Base-by-base conservation (phyloP, 1,284 basidiomycete genomes). In the Tranzscheliella williamsii region DNA sequence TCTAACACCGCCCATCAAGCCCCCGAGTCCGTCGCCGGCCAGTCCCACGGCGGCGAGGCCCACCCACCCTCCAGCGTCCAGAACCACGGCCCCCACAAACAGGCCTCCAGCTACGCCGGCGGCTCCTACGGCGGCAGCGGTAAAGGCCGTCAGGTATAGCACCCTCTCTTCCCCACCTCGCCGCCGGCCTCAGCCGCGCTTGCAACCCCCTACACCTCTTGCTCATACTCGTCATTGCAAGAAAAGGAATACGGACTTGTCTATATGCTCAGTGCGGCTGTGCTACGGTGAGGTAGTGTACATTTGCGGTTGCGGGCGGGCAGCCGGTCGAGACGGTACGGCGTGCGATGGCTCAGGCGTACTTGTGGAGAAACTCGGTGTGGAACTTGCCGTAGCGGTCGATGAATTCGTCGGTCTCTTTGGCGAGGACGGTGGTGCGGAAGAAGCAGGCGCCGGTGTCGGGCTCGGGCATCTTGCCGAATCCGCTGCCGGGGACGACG, bases 371-470 rank as follows among this genome's bases (percentile, higher is more conserved):
- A 21, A 73, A 72, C 21, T 67, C 51, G 6, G 32, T 43, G 44
- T 76, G 74, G 57, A 76, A 76, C 40, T 62, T 61, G 23, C 56
- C 67, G 46, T 62, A 75, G 12, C 74, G 50, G 33, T 72, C 64
- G 16, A 75, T 51, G 29, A 76, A 73, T 42, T 66, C 64, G 32
- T 76, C 71, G 7, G 74, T 76, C 42, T 72, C 72, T 49, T 76
- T 76, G 2, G 74, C 74, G 30, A 76, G 46, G 24, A 75, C 53
- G 12, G 74, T 76, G 0, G 73, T 76, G 31, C 74, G 62, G 44
- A 75, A 75, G 47, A 63, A 73, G 35, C 58, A 69, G 20, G 60
- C 52, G 15, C 58, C 60, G 13, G 55, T 56, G 2, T 52, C 52
- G 38, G 63, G 35, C 21, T 66, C 64, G 0, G 72, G 66, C 47